Evolutionary conservation across 768 basidiomycete species (phyloP).

Genomic region (Lactarius vividus): DNA sequence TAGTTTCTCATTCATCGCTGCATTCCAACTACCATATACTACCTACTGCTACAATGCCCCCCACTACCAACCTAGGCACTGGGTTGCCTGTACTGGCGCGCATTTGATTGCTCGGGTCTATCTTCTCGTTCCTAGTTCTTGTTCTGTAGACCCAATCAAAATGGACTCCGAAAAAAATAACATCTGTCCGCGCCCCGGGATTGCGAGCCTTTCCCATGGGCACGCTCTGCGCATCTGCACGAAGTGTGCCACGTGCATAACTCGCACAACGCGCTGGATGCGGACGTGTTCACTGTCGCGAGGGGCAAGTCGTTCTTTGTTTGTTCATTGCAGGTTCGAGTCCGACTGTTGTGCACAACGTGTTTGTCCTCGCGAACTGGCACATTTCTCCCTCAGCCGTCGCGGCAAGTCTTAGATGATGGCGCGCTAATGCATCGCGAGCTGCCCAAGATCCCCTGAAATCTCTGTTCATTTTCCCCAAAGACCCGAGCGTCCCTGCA

Average conservation of each 20-base stretch:
- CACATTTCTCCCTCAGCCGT: too few relatives aligned
- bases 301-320: too few relatives aligned
- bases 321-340: too few relatives aligned
- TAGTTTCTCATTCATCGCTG: not conserved
- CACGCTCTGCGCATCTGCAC: slow-evolving; percentile 66
- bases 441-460: too few relatives aligned
- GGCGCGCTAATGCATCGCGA: too few relatives aligned
- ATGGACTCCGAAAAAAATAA: not conserved
- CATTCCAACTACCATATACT: not conserved
- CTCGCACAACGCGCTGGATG: not conserved
- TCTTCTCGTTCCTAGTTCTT: not conserved
- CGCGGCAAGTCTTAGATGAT: too few relatives aligned
- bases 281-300: slow-evolving; percentile 6
- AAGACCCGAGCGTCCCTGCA: too few relatives aligned
- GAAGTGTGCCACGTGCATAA: slow-evolving; percentile 44
- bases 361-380: too few relatives aligned
- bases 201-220: slow-evolving; percentile 31
- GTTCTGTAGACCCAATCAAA: not conserved
- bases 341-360: too few relatives aligned
- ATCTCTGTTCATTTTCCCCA: too few relatives aligned
- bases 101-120: not conserved
- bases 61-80: not conserved
- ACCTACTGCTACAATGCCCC: not conserved
- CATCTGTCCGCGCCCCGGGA: not conserved
- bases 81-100: not conserved